A percentile compares a stretch with the other conserved stretches of the same genome.
Evolutionary conservation across 2,329 filamentous ascomycete species (phyloP).

Genomic region (Fusarium sp.): DNA sequence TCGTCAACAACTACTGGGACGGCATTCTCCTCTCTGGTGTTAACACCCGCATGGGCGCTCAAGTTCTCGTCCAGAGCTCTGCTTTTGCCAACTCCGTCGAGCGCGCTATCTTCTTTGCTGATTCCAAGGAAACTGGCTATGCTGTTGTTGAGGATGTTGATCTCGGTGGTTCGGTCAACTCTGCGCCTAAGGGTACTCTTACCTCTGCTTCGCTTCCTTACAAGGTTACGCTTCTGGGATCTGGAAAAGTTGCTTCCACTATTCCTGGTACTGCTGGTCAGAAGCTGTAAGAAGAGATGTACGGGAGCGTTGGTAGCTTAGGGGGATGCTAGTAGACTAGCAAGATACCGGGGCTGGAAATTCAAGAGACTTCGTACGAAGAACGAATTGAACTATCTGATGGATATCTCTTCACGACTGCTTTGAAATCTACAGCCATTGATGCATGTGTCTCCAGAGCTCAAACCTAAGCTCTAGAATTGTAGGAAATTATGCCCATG

Average conservation of each 20-base stretch:
- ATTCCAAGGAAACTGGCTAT: constrained; percentile 56
- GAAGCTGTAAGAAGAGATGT: constrained; percentile 31
- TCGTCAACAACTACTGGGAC: constrained; percentile 64
- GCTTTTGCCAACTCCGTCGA: constrained; percentile 56
- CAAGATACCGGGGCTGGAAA: too few relatives aligned
- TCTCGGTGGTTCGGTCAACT: constrained; percentile 51
- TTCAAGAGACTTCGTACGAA: fast-evolving
- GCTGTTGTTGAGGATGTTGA: constrained; percentile 55
- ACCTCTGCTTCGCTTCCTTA: constrained; percentile 65
- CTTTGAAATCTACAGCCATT: fast-evolving
- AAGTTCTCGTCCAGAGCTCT: constrained; percentile 67
- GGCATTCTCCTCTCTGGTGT: constrained; percentile 56
- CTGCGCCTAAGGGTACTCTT: constrained; percentile 61
- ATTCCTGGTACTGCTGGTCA: constrained; percentile 54
- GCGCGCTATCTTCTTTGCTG: constrained; percentile 50
- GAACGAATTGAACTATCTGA: background rate
- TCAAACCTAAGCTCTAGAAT: fast-evolving
- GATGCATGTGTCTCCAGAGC: fast-evolving
- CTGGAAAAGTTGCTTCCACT: constrained; percentile 55
- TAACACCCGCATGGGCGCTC: constrained; percentile 66
- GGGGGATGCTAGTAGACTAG: fast-evolving
- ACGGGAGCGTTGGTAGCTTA: fast-evolving
- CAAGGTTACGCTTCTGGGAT: constrained; percentile 56
- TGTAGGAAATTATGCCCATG: fast-evolving
- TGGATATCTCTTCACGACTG: fast-evolving